phyloP scores from a whole-genome alignment of 2,329 filamentous ascomycete species.

The Pyricularia grisea region DNA sequence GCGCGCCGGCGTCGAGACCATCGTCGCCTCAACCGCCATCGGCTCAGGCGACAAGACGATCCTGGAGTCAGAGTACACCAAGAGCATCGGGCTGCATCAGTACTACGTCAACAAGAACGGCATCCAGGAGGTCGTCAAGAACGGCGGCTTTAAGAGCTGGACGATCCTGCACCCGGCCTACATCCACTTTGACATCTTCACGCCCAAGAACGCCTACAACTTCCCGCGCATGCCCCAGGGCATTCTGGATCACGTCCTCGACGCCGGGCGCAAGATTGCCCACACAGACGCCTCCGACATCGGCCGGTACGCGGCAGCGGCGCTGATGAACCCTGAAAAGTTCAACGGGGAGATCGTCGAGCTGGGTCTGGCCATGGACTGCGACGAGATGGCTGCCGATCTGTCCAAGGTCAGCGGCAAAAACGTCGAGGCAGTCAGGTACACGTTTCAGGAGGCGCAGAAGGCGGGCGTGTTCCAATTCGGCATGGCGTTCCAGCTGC shows the following conservation, averaged over 20 bases:
- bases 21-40: slow-evolving; percentile 19
- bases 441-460: slow-evolving; percentile 1
- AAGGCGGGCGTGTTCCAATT: not conserved
- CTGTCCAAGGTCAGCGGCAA: slow-evolving; percentile 20
- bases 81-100: slow-evolving; percentile 9
- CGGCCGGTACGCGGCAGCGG: slow-evolving; percentile 22
- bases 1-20: slow-evolving; percentile 19
- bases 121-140: slow-evolving; percentile 23
- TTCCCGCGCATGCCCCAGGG: slow-evolving; percentile 19
- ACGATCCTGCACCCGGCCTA: slow-evolving; percentile 23
- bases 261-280: slow-evolving; percentile 13
- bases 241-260: slow-evolving; percentile 16
- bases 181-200: slow-evolving; percentile 18
- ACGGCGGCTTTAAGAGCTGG: slow-evolving; percentile 18
- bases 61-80: slow-evolving; percentile 14
- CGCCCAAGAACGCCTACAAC: slow-evolving; percentile 15
- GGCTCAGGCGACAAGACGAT: slow-evolving; percentile 9
- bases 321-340: slow-evolving; percentile 18
- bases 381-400: slow-evolving; percentile 20
- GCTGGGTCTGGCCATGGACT: slow-evolving; percentile 17
- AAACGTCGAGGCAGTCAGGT: slow-evolving; percentile 13
- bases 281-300: slow-evolving; percentile 21
- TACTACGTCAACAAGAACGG: slow-evolving; percentile 28
- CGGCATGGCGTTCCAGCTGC: not conserved
- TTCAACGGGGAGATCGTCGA: slow-evolving; percentile 22